Base-by-base conservation (phyloP, 768 basidiomycete genomes). In the Mycena vulgaris region DNA sequence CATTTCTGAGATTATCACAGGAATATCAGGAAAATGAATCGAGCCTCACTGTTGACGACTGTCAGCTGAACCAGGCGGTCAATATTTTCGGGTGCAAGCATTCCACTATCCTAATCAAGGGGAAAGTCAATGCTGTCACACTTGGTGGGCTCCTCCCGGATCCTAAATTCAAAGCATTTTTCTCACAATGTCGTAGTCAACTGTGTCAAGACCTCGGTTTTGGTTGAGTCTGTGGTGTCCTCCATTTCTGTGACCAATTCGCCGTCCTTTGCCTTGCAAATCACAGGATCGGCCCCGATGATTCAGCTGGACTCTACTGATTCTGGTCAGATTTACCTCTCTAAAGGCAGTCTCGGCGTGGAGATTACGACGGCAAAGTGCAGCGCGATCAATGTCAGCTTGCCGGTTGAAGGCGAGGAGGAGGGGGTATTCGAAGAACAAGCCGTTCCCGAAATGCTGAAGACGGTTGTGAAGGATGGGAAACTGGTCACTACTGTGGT, bases 351-450 rank as follows among this genome's bases (percentile, higher is more conserved):
- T 73, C 85, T 98, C 58, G 74, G 63, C 30, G 87, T 90, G 13
- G 96, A 98, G 82, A 93, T 99, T 75, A 95, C 94, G 31, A 97
- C 96, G 0, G 93, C 95, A 58, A 98, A 99, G 82, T 97, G 95
- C 80, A 95, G 94, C 76, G 87, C 91, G 35, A 93, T 99, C 81
- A 99, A 99, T 81, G 86, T 99, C 72, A 94, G 89, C 74, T 77
- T 98, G 25, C 96, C 96, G 0, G 90, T 93, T 1, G 90, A 91
- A 73, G 95, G 90, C 21, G 95, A 96, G 72, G 96, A 98, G 78
- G 95, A 97, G 13, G 97, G 96, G 8, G 86, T 97, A 51, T 98
- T 96, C 75, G 89, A 89, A 70, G 98, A 99, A 80, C 90, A 91
- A 71, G 87, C 97, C 0, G 84, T 99, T 23, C 97, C 98, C 0